A percentile compares a stretch with the other conserved stretches of the same genome.
These are phyloP conservation scores for Breviolum minutum DNA, from an alignment of 73 alveolate species.

Conservation along the genomic window DNA sequence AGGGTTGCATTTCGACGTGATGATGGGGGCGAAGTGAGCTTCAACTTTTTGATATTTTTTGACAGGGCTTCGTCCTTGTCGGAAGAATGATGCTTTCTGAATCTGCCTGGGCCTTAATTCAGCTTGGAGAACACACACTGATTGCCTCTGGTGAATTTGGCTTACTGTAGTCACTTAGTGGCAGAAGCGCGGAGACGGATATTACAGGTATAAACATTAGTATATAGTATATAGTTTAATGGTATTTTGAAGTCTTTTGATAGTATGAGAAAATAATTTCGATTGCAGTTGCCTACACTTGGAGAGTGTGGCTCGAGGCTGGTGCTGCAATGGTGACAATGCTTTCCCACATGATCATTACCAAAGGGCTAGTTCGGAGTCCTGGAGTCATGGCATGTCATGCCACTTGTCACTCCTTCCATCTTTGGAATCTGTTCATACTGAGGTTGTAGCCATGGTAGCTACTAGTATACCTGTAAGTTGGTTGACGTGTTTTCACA, in stretches of 20 bases:
- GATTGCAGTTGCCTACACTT: background rate
- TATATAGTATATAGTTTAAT: background rate
- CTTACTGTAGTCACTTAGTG: background rate
- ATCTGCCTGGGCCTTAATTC: slow-evolving; percentile 22
- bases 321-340: slow-evolving; percentile 93
- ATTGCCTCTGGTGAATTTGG: background rate
- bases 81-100: slow-evolving; percentile 91
- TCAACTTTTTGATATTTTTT: background rate
- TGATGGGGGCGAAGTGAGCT: background rate
- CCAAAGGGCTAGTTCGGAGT: slow-evolving; percentile 52
- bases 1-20: background rate
- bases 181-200: too few relatives aligned
- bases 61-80: slow-evolving; percentile 83
- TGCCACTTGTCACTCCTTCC: background rate
- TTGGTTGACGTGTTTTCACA: too few relatives aligned
- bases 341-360: slow-evolving; percentile 88
- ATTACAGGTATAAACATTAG: too few relatives aligned
- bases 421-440: background rate
- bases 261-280: background rate
- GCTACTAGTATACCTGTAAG: too few relatives aligned
- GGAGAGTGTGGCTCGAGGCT: background rate
- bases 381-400: background rate
- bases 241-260: background rate
- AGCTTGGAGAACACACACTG: background rate
- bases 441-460: too few relatives aligned